These are phyloP conservation scores for Malus asiatica DNA, from an alignment of 306 rosid species.

Conservation along the genomic window DNA sequence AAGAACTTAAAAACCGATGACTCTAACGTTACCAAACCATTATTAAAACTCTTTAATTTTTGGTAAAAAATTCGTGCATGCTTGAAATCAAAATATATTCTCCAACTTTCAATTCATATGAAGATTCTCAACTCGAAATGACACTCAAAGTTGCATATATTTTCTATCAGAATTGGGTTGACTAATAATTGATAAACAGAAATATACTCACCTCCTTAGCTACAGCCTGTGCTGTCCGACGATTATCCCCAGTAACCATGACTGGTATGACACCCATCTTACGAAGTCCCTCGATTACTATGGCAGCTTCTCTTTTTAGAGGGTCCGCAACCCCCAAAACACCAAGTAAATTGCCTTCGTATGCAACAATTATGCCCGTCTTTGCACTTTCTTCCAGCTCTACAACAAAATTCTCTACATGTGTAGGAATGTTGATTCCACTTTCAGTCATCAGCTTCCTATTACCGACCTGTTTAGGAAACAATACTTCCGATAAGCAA, in stretches of 20 bases:
- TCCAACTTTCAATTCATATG: background rate
- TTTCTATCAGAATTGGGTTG: background rate
- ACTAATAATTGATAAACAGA: background rate
- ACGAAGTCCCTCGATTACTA: conserved; percentile 77
- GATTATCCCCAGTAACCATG: conserved; percentile 97
- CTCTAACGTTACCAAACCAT: background rate
- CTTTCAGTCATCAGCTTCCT: conserved; percentile 75
- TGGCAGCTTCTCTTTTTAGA: conserved; percentile 88
- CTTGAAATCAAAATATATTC: background rate
- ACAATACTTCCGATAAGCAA: conserved; percentile 24
- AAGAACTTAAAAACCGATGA: background rate
- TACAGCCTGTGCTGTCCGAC: conserved; percentile 90
- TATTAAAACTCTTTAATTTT: background rate
- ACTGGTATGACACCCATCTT: conserved; percentile 86
- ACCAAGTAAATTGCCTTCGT: conserved; percentile 54
- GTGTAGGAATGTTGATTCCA: conserved; percentile 56
- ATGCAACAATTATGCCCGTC: conserved; percentile 82
- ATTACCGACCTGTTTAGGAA: conserved; percentile 71
- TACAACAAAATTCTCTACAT: conserved; percentile 65
- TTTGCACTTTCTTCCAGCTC: conserved; percentile 87
- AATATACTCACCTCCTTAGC: conserved; percentile 72
- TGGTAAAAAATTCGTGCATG: background rate
- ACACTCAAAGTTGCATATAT: background rate
- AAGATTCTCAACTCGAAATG: background rate
- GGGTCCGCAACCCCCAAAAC: conserved; percentile 92